Base-by-base conservation (phyloP, 331 rosid genomes). In the Dryas integrifolia region DNA sequence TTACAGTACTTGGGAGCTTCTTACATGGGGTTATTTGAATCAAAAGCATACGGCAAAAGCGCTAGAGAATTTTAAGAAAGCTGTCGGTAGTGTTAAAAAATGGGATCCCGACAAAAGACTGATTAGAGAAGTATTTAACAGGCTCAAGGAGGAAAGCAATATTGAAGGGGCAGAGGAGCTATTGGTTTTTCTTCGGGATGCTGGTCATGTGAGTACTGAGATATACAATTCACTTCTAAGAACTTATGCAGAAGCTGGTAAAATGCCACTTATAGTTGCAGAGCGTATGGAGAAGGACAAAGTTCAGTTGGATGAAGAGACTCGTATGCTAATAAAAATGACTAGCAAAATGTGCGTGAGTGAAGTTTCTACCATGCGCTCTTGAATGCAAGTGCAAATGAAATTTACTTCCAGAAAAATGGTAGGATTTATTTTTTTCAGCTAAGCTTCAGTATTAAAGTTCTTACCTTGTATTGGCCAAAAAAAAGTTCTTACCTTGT, bases 1-100 rank as follows among this genome's bases (percentile, higher is more conserved):
- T 78, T 92, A 89, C 92, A 85, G 93, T 24, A 87, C 99, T 5
- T 92, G 88, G 92, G 97, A 94, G 87, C 87, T 91, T 61, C 87
- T 94, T 67, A 82, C 96, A 9, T 82, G 87, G 90, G 92, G 90
- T 15, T 88, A 80, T 84, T 71, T 88, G 83, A 82, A 85, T 74
- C 80, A 61, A 83, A 72, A 84, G 63, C 75, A 80, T 65, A 87
- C 81, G 30, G 86, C 77, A 10, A 89, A 84, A n/a, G 88, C 74
- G 72, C 77, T 91, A n/a, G 72, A 82, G 45, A 82, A 80, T 84
- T 89, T 94, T 55, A 50, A 75, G 72, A 86, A 85, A 75, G 90
- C 96, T 66, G 64, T 88, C 73, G 81, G 82, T 60, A 86, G 96
- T 21, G 98, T 91, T 76, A 87, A 72, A 70, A 82, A 74, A 72